Conservation (phyloP, 192 early-diverging fungal species). For the Backusella macrospora region DNA sequence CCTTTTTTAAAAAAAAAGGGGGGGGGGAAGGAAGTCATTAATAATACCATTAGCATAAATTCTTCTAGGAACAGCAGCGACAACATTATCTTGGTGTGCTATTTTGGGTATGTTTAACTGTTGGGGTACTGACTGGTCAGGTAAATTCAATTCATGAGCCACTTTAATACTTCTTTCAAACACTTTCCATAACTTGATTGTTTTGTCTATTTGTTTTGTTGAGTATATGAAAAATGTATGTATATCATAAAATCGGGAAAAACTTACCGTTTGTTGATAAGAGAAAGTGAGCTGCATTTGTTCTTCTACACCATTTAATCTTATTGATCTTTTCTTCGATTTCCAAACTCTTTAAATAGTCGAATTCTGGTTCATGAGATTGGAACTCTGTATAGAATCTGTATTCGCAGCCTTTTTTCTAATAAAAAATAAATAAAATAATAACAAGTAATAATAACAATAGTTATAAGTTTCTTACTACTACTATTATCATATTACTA, state of each 20-base stretch:
- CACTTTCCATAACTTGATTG: conserved; percentile 94
- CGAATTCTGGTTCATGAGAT: conserved; percentile 96
- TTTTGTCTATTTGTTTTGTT: conserved; percentile 54
- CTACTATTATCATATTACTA: background rate
- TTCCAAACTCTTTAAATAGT: conserved; percentile 92
- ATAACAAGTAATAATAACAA: background rate
- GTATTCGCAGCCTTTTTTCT: conserved; percentile 96
- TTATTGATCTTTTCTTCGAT: conserved; percentile 98
- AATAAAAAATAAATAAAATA: conserved; percentile 7
- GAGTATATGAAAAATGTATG: background rate
- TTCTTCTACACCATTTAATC: conserved; percentile 89
- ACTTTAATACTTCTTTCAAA: conserved; percentile 89
- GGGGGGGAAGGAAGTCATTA: background rate
- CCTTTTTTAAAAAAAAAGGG: background rate
- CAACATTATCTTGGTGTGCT: conserved; percentile 82
- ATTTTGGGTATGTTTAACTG: conserved; percentile 75
- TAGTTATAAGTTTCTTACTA: background rate
- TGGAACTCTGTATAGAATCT: conserved; percentile 97
- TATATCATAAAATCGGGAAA: background rate
- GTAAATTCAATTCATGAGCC: conserved; percentile 81
- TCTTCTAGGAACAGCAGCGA: conserved; percentile 81
- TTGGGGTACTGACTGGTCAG: conserved; percentile 55
- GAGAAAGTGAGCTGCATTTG: conserved; percentile 88
- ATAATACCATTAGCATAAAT: conserved; percentile 75
- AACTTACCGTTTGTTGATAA: conserved; percentile 83